Conservation (phyloP, 2,329 filamentous ascomycete species). For the Lachnellula arida region DNA sequence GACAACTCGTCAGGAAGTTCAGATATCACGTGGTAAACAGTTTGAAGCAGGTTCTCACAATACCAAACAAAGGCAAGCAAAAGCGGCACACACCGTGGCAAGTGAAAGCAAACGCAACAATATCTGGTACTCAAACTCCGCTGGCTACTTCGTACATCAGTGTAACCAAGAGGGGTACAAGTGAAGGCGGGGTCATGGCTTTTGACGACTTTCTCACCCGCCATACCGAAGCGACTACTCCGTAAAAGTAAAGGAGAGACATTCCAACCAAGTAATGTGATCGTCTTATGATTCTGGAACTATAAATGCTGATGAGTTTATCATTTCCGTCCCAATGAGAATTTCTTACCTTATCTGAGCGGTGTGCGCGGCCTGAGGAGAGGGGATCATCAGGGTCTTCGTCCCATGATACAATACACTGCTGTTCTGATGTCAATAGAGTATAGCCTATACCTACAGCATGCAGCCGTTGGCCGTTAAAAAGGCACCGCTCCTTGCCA, state of each 20-base stretch:
- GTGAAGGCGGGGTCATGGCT: background rate
- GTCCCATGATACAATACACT: constrained; percentile 11
- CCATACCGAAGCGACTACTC: constrained; percentile 3
- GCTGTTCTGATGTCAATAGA: background rate
- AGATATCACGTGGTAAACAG: too few species aligned
- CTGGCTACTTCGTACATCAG: background rate
- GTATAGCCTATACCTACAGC: background rate
- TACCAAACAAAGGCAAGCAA: too few species aligned
- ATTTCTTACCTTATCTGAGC: constrained; percentile 19
- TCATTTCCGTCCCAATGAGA: constrained; percentile 15
- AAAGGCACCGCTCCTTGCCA: background rate
- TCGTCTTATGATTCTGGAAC: background rate
- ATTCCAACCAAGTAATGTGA: background rate
- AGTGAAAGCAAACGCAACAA: background rate
- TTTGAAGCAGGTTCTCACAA: too few species aligned
- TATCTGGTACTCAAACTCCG: too few species aligned
- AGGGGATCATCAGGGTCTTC: background rate
- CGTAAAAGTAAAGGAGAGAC: too few species aligned
- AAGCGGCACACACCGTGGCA: background rate
- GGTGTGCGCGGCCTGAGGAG: constrained; percentile 5
- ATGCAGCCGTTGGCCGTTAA: background rate
- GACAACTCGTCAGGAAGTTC: too few species aligned
- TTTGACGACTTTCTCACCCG: background rate
- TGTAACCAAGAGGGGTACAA: background rate
- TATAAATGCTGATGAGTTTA: background rate